phyloP scores from a whole-genome alignment of 2,329 filamentous ascomycete genomes.

The Harringtonia lauricola region DNA sequence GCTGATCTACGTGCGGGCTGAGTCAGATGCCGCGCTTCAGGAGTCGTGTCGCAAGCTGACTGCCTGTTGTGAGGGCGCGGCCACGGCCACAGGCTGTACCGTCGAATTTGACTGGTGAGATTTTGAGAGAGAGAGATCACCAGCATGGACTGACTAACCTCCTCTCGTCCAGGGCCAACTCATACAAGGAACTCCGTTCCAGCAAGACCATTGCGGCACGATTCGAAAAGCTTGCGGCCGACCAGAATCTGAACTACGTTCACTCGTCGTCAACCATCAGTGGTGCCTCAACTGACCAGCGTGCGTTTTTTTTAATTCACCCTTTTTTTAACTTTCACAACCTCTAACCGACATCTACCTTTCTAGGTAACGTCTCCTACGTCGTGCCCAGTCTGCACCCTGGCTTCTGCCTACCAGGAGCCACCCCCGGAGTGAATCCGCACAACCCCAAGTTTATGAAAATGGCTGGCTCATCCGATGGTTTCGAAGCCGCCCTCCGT shows the following conservation, averaged over 20 bases:
- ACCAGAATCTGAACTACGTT: neutral
- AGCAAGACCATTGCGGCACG: neutral
- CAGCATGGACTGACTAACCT: conserved; percentile 21
- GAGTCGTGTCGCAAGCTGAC: conserved; percentile 18
- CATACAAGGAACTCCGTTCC: neutral
- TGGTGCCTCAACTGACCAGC: neutral
- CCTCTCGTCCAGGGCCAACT: conserved; percentile 8
- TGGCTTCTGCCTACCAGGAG: neutral
- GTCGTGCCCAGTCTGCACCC: neutral
- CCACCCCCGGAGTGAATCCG: neutral
- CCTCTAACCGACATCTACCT: neutral
- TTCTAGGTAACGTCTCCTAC: neutral
- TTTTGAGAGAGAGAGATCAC: too few relatives aligned
- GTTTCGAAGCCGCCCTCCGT: neutral
- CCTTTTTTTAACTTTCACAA: neutral
- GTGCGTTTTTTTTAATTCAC: too few relatives aligned
- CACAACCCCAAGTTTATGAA: neutral
- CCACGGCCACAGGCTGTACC: conserved; percentile 23
- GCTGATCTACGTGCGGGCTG: conserved; percentile 32
- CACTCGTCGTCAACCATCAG: neutral
- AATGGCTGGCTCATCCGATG: neutral
- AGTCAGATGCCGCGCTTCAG: conserved; percentile 23
- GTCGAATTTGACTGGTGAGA: conserved; percentile 13
- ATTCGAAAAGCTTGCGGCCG: neutral
- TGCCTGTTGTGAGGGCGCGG: conserved; percentile 23